Conservation (phyloP, 768 basidiomycete species). For the Pleurotus platypus region DNA sequence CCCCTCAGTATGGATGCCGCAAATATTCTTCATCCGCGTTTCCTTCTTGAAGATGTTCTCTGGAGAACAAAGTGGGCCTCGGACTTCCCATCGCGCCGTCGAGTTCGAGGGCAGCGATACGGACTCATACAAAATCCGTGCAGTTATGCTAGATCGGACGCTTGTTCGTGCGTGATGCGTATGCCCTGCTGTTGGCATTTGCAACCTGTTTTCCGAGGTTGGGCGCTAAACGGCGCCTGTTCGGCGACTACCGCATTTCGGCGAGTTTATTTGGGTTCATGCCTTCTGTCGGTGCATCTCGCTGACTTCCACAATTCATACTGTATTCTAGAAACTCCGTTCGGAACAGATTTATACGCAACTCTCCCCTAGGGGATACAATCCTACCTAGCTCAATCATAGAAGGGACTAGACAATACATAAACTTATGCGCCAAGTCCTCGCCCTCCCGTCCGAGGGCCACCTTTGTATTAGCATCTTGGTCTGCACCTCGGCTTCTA, state of each 20-base stretch:
- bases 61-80: background rate
- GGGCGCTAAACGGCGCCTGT: background rate
- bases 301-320: background rate
- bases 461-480: background rate
- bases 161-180: background rate
- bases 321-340: slow-evolving; percentile 1
- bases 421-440: background rate
- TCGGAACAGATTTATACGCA: background rate
- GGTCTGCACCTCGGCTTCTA: slow-evolving; percentile 2
- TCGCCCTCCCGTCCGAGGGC: slow-evolving; percentile 3
- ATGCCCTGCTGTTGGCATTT: background rate
- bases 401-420: background rate
- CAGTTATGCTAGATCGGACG: background rate
- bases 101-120: background rate
- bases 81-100: background rate
- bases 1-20: background rate
- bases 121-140: background rate
- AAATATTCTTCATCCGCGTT: background rate
- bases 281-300: background rate
- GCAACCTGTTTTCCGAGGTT: background rate
- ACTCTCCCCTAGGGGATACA: background rate
- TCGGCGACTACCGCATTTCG: background rate
- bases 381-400: background rate
- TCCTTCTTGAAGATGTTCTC: background rate
- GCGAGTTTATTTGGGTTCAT: too few relatives aligned